Percentiles rank a stretch among this genome's conserved stretches.
Conservation (phyloP, 1,139 yeast species). For the Sugiyamaella pinicola region DNA sequence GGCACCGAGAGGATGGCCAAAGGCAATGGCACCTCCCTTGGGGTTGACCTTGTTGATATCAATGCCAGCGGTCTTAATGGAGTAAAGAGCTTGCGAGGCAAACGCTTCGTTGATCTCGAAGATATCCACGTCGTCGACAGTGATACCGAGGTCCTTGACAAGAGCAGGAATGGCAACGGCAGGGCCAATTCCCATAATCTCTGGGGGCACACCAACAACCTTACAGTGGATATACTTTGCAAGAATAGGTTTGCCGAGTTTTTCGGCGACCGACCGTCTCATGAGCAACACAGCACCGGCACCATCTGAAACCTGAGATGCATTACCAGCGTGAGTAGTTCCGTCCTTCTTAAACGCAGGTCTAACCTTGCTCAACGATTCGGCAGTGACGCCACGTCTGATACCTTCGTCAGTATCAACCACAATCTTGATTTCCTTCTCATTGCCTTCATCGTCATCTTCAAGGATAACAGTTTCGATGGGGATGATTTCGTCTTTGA, state of each 20-base stretch:
- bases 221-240: constrained; percentile 79
- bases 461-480: constrained; percentile 49
- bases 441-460: constrained; percentile 43
- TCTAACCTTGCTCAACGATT: constrained; percentile 67
- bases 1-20: constrained; percentile 95
- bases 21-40: constrained; percentile 93
- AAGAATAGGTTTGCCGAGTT: constrained; percentile 62
- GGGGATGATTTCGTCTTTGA: constrained; percentile 85
- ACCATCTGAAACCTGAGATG: constrained; percentile 94
- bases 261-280: constrained; percentile 85
- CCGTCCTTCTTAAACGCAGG: constrained; percentile 91
- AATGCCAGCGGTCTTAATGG: constrained; percentile 65
- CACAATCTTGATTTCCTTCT: constrained; percentile 45
- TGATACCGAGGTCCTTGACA: constrained; percentile 64
- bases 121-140: constrained; percentile 65
- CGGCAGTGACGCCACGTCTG: constrained; percentile 81
- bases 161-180: constrained; percentile 89
- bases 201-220: constrained; percentile 92
- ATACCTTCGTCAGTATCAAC: constrained; percentile 90
- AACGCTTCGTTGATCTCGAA: constrained; percentile 95
- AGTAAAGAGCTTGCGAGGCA: constrained; percentile 89
- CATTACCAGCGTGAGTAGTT: constrained; percentile 90
- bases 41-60: constrained; percentile 78
- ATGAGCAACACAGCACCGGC: constrained; percentile 87
- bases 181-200: constrained; percentile 96